These are phyloP conservation scores for Candida anglica DNA, from an alignment of 805 yeast species.

Conservation along the genomic window DNA sequence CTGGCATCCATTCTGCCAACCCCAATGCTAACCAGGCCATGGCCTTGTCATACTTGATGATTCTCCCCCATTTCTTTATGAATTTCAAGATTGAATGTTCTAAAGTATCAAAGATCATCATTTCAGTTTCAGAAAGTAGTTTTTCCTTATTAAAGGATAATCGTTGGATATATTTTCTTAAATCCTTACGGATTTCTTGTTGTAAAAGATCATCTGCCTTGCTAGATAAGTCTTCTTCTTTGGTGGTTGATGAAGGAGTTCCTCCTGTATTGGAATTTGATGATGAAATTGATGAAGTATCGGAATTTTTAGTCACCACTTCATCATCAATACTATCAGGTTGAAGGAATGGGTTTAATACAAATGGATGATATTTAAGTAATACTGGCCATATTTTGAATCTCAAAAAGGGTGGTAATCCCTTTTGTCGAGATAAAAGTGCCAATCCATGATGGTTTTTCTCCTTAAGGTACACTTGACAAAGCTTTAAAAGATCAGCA, in stretches of 20 bases:
- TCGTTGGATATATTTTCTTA: conserved; percentile 56
- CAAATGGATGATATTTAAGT: conserved; percentile 81
- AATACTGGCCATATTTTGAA: conserved; percentile 82
- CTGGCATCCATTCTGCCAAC: conserved; percentile 86
- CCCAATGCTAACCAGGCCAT: conserved; percentile 86
- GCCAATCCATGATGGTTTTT: conserved; percentile 77
- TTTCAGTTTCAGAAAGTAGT: conserved; percentile 40
- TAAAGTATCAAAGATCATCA: conserved; percentile 50
- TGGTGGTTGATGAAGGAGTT: not conserved
- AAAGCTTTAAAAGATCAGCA: conserved; percentile 46
- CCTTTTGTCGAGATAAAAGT: conserved; percentile 72
- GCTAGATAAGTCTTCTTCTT: not conserved
- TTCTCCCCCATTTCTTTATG: conserved; percentile 71
- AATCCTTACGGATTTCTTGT: conserved; percentile 46
- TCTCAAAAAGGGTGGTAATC: conserved; percentile 80
- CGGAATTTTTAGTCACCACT: not conserved
- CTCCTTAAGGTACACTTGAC: conserved; percentile 50
- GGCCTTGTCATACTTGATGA: conserved; percentile 75
- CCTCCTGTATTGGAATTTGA: not conserved
- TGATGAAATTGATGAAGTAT: not conserved
- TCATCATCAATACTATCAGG: conserved; percentile 41
- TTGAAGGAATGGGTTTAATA: conserved; percentile 65
- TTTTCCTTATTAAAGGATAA: conserved; percentile 19
- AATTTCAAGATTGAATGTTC: conserved; percentile 63
- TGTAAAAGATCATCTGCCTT: not conserved